Evolutionary conservation across 257 asterid genomes (phyloP).

Genomic region (Leptodermis oblonga): DNA sequence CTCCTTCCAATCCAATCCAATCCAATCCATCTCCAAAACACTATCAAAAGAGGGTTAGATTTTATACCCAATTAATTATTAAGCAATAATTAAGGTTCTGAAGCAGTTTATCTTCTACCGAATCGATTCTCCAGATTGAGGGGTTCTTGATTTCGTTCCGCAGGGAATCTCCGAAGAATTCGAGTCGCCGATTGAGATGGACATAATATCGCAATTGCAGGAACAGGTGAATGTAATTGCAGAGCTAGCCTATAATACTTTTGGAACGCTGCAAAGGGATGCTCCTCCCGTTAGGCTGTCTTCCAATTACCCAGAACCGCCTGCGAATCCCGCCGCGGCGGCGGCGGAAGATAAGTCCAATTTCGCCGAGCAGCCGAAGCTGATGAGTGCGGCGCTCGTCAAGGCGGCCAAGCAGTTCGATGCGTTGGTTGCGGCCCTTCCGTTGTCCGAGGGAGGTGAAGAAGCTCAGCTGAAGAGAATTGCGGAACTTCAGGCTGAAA

Average conservation of each 20-base stretch:
- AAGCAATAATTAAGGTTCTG: no score
- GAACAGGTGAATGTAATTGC: slow-evolving; percentile 73
- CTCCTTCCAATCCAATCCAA: no score
- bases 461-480: slow-evolving; percentile 86
- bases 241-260: slow-evolving; percentile 69
- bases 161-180: background rate
- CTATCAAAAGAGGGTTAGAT: no score
- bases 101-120: background rate
- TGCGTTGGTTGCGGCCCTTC: slow-evolving; percentile 82
- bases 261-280: slow-evolving; percentile 82
- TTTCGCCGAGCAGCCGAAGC: slow-evolving; percentile 68
- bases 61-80: no score
- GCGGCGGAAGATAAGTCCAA: slow-evolving; percentile 47
- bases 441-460: slow-evolving; percentile 79
- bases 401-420: slow-evolving; percentile 97
- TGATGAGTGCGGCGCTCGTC: slow-evolving; percentile 67
- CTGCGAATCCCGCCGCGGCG: slow-evolving; percentile 34
- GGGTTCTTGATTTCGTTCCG: background rate
- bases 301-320: slow-evolving; percentile 86
- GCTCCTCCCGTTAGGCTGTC: slow-evolving; percentile 88
- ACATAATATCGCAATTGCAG: slow-evolving; percentile 78
- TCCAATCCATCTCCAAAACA: no score
- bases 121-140: background rate
- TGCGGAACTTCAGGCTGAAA: slow-evolving; percentile 85
- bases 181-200: slow-evolving; percentile 38